Evolutionary conservation across 2,329 filamentous ascomycete genomes (phyloP), one percentile per base, ranked within the genome.

Genomic region (Botrytis byssoidea): DNA sequence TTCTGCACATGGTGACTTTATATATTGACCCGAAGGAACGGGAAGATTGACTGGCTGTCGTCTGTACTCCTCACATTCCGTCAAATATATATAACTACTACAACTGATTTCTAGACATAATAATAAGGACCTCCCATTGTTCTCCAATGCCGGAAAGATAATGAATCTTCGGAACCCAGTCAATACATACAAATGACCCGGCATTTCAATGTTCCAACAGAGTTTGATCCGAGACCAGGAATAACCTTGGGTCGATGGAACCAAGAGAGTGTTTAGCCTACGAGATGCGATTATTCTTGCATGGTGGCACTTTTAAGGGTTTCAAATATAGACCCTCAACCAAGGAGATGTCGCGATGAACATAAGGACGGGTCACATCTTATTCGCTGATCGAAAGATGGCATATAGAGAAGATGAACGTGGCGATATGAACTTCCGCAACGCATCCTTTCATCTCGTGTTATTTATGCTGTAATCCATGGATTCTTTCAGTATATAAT

Each of bases 361-460:
- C 48, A 32, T 59, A 6, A n/a, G 25, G 46, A 51, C 42, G n/a
- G 63, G 42, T 35, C 63, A 14, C 42, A 46, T 25, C 44, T 35
- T 0, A 65, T 65, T 65, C 29, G 63, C 18, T 22, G 44, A 22
- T 66, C 22, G 20, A 40, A 35, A 48, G 29, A 14, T 65, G 40
- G 25, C 29, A 48, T 48, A 2, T 29, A 68, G 6, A 57, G 48
- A 57, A 68, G 35, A 68, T 32, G 65, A 68, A 42, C 16, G 46
- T 68, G 46, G 65, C 65, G 48, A 42, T 42, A 68, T 42, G 16
- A 42, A 42, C 35, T 68, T 68, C 35, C 48, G 57, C 65, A 9
- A 57, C 18, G 25, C 37, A 68, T 42, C 48, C 48, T 68, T 66
- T 68, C 46, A 68, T 68, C 65, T 67, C 65, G 65, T 57, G 48